Conservation (phyloP, 768 basidiomycete genomes). For the Boletus patriciae region DNA sequence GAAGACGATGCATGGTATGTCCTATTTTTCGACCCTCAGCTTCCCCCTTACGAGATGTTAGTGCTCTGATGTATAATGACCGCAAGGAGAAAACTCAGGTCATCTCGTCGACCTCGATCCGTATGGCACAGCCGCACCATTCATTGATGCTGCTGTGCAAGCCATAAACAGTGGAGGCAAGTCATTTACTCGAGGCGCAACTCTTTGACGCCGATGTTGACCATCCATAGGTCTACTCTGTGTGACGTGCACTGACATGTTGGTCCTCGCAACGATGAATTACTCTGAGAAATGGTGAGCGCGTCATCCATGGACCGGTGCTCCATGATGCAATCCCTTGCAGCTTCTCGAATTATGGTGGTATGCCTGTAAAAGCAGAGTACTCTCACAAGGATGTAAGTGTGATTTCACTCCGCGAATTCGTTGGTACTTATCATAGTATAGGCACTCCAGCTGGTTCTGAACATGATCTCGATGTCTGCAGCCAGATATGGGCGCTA, state of each 20-base stretch:
- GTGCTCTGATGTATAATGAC: constrained; percentile 88
- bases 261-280: constrained; percentile 90
- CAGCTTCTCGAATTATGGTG: constrained; percentile 95
- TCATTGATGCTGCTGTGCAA: constrained; percentile 93
- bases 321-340: neutral
- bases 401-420: constrained; percentile 1
- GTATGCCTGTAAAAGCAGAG: constrained; percentile 83
- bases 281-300: constrained; percentile 93
- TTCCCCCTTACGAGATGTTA: constrained; percentile 29
- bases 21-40: neutral
- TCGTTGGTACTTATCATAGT: neutral
- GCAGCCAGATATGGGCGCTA: constrained; percentile 92
- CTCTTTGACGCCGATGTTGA: neutral
- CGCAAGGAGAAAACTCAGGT: constrained; percentile 71
- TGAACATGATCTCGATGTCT: constrained; percentile 80
- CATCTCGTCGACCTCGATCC: constrained; percentile 96
- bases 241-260: constrained; percentile 94
- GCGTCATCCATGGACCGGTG: neutral
- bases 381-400: constrained; percentile 92
- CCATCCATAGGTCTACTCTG: constrained; percentile 67
- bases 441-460: constrained; percentile 88
- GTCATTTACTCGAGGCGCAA: constrained; percentile 15
- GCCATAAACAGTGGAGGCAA: constrained; percentile 83
- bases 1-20: constrained; percentile 93
- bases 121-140: constrained; percentile 96